A percentile compares a stretch with the other conserved stretches of the same genome.
Conservation (phyloP, 805 yeast species). For the Candida koratica region DNA sequence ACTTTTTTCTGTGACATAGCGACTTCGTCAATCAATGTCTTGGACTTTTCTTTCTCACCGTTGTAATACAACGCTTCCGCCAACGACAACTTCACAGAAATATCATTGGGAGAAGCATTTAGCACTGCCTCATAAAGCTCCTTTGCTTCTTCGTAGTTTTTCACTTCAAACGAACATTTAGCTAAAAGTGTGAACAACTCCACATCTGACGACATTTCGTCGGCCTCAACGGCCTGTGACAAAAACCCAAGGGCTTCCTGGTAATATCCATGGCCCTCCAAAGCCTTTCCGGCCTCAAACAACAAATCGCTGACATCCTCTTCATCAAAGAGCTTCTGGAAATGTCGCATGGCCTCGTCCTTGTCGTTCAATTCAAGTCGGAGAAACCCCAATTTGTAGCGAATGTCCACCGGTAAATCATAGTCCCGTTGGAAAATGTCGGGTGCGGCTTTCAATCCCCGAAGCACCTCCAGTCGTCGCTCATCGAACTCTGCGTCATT, state of each 20-base stretch:
- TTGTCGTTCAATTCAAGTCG: conserved; percentile 61
- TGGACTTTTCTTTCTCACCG: conserved; percentile 57
- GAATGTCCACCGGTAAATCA: conserved; percentile 77
- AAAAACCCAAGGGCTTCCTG: conserved; percentile 74
- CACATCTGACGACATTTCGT: conserved; percentile 16
- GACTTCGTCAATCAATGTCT: conserved; percentile 51
- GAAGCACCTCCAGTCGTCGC: conserved; percentile 40
- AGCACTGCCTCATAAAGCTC: conserved; percentile 53
- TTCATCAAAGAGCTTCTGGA: conserved; percentile 52
- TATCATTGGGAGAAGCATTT: conserved; percentile 54
- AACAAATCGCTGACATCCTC: conserved; percentile 70
- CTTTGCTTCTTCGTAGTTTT: conserved; percentile 63
- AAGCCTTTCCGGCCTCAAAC: conserved; percentile 68
- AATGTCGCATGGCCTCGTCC: conserved; percentile 72
- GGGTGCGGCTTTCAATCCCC: conserved; percentile 30
- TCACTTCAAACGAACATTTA: conserved; percentile 71
- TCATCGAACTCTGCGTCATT: conserved; percentile 84
- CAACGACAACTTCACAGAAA: conserved; percentile 70
- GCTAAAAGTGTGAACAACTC: conserved; percentile 63
- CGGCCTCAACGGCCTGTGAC: conserved; percentile 44
- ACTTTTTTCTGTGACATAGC: conserved; percentile 5
- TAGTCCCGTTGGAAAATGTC: conserved; percentile 19
- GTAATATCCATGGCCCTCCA: conserved; percentile 65
- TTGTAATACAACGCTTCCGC: conserved; percentile 77
- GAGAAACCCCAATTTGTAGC: conserved; percentile 74